Evolutionary conservation across 257 asterid species (phyloP).

Genomic region (Salvia rosmarinus): DNA sequence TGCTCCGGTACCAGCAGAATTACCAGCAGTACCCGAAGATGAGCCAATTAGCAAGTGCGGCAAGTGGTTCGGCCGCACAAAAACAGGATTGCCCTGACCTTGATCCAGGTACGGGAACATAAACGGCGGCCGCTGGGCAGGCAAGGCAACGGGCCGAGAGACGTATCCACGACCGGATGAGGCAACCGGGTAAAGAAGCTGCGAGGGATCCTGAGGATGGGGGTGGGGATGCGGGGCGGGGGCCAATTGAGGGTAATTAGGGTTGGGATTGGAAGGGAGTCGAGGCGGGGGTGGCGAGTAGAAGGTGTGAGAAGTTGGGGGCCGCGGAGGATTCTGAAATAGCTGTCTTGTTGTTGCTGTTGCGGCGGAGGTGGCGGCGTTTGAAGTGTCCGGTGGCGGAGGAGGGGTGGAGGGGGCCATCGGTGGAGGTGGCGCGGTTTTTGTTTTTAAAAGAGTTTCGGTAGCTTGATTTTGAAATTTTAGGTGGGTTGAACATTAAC

Average conservation of each 20-base stretch:
- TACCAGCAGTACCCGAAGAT: constrained; percentile 39
- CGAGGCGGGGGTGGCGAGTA: constrained; percentile 44
- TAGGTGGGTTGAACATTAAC: neutral
- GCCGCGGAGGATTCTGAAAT: constrained; percentile 42
- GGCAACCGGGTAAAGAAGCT: constrained; percentile 65
- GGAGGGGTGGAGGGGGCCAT: constrained; percentile 71
- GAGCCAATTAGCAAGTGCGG: constrained; percentile 48
- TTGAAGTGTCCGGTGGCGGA: constrained; percentile 47
- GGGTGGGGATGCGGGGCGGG: constrained; percentile 47
- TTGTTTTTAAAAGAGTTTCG: constrained; percentile 22
- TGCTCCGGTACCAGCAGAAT: constrained; percentile 39
- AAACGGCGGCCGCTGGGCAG: constrained; percentile 48
- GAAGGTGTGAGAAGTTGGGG: constrained; percentile 45
- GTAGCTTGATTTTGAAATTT: constrained; percentile 26
- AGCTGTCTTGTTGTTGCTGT: constrained; percentile 40
- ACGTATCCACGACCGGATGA: constrained; percentile 68
- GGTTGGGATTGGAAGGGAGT: constrained; percentile 58
- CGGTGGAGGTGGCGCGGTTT: constrained; percentile 41
- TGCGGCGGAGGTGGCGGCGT: constrained; percentile 36
- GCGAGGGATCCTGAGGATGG: constrained; percentile 49
- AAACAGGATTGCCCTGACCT: constrained; percentile 45
- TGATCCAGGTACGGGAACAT: constrained; percentile 60
- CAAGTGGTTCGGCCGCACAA: constrained; percentile 50
- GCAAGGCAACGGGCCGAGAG: constrained; percentile 46
- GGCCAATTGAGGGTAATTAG: constrained; percentile 61